A percentile compares a stretch with the other conserved stretches of the same genome.
These are phyloP conservation scores for Diaporthe sp. DNA, from an alignment of 2,329 filamentous ascomycete species.

Conservation along the genomic window DNA sequence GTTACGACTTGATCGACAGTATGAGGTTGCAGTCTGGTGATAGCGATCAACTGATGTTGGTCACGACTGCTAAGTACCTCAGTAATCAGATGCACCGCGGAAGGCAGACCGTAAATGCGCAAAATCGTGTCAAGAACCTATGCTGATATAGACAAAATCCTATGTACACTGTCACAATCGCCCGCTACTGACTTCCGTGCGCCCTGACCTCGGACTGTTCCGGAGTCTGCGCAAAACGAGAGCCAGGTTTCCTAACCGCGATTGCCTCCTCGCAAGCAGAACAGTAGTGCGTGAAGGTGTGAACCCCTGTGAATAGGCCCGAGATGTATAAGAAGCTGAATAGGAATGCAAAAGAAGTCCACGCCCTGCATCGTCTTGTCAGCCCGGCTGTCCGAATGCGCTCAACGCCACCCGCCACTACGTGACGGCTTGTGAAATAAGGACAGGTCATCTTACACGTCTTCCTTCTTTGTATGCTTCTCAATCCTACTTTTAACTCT, in stretches of 20 bases:
- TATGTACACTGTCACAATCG: neutral
- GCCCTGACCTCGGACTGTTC: neutral
- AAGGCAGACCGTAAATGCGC: neutral
- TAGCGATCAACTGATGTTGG: neutral
- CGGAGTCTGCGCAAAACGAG: neutral
- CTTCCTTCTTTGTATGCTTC: neutral
- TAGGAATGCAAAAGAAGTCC: neutral
- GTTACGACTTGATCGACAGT: neutral
- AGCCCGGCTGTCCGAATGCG: neutral
- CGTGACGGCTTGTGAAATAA: neutral
- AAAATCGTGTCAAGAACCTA: neutral
- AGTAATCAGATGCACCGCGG: no score
- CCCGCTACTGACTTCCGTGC: neutral
- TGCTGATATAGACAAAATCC: neutral
- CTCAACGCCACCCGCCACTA: neutral
- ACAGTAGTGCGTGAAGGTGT: conserved; percentile 12
- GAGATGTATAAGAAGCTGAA: neutral
- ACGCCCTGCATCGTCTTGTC: neutral
- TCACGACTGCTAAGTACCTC: neutral
- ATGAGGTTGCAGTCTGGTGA: neutral
- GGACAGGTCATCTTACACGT: neutral
- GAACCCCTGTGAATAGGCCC: neutral
- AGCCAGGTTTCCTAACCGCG: neutral
- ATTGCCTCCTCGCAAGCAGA: conserved; percentile 5
- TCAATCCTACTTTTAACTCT: conserved; percentile 2